These are phyloP conservation scores for barrel medic (Medicago truncatula) DNA, from an alignment of 306 rosid species.

Conservation along the genomic window MtrunA17r5.0-ANR NC_053045.1:37459501-37460000, in stretches of 20 bases:
- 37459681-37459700: neutral
- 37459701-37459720: neutral
- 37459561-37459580: neutral
- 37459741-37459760: neutral
- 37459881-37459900: neutral
- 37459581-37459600: neutral
- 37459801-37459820: neutral
- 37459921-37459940: conserved; percentile 13
- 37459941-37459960: neutral
- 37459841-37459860: neutral
- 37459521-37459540: conserved; percentile 11
- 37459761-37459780: neutral
- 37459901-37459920: conserved; percentile 6
- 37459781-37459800: too few relatives aligned
- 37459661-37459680: neutral
- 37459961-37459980: conserved; percentile 27
- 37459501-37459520: conserved; percentile 26
- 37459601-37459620: conserved; percentile 7
- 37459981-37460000: conserved; percentile 24
- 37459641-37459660: neutral
- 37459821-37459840: neutral
- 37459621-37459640: neutral
- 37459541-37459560: neutral
- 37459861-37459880: conserved; percentile 1
- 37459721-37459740: neutral